These are phyloP conservation scores for Rhizopus stolonifer DNA, from an alignment of 371 early-diverging fungal genomes.

Conservation along the genomic window DNA sequence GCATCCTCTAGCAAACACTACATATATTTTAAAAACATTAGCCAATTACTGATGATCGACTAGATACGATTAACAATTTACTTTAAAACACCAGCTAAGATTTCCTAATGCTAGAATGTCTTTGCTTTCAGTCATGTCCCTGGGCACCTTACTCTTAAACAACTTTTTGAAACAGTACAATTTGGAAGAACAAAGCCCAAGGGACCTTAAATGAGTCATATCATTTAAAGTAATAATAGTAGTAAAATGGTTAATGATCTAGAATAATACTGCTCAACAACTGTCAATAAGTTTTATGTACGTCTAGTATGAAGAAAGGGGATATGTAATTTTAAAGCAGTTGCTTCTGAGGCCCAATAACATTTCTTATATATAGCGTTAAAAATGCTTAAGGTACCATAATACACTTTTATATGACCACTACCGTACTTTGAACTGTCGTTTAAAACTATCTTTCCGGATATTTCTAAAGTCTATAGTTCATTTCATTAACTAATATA, in stretches of 20 bases:
- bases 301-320: background rate
- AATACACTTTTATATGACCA: background rate
- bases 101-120: constrained; percentile 4
- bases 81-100: constrained; percentile 1
- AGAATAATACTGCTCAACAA: no score
- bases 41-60: background rate
- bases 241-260: no score
- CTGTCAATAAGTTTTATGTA: background rate
- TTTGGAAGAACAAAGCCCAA: background rate
- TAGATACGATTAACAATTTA: no score
- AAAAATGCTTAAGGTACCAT: background rate
- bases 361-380: background rate
- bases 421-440: background rate
- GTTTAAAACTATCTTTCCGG: background rate
- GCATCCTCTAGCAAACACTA: background rate
- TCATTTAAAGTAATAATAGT: constrained; percentile 8
- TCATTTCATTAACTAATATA: background rate
- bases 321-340: background rate
- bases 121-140: constrained; percentile 6
- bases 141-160: background rate
- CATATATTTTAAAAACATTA: background rate
- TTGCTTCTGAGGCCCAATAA: background rate
- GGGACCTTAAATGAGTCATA: background rate
- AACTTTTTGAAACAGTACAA: background rate
- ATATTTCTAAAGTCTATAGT: background rate